A percentile compares a stretch with the other conserved stretches of the same genome.
phyloP scores from a whole-genome alignment of 116 monocot genomes.

The Posidonia oceanica region DNA sequence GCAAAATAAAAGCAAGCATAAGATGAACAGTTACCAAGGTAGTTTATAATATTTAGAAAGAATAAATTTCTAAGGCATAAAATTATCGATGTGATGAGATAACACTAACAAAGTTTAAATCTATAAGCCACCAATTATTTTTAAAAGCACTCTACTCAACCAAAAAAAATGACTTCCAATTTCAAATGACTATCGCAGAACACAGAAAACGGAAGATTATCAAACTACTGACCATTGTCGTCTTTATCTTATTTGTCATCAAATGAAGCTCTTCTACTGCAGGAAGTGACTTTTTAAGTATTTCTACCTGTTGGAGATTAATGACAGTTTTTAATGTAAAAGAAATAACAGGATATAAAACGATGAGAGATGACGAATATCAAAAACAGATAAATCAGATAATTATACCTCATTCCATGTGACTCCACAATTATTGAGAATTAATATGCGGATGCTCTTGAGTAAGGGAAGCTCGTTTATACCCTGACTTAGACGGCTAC shows the following conservation, averaged over 20 bases:
- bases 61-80: too few relatives aligned
- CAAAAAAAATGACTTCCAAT: not conserved
- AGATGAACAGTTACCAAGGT: too few relatives aligned
- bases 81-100: too few relatives aligned
- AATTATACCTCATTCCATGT: conserved; percentile 64
- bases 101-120: too few relatives aligned
- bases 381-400: not conserved
- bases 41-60: too few relatives aligned
- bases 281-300: conserved; percentile 50
- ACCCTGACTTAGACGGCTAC: conserved; percentile 42
- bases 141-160: too few relatives aligned
- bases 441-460: conserved; percentile 48
- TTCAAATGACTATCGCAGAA: not conserved
- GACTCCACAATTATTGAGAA: conserved; percentile 75
- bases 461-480: conserved; percentile 33
- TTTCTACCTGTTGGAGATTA: conserved; percentile 62
- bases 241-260: conserved; percentile 57
- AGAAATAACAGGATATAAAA: conserved; percentile 1
- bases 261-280: conserved; percentile 73
- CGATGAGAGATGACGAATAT: not conserved
- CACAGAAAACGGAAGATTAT: not conserved
- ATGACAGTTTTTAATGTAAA: not conserved
- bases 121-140: too few relatives aligned
- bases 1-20: too few relatives aligned
- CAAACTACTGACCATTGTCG: conserved; percentile 29